A percentile compares a stretch with the other conserved stretches of the same genome.
Evolutionary conservation across 1,139 yeast genomes (phyloP).

Genomic region (Sugiyamaella castrensis): DNA sequence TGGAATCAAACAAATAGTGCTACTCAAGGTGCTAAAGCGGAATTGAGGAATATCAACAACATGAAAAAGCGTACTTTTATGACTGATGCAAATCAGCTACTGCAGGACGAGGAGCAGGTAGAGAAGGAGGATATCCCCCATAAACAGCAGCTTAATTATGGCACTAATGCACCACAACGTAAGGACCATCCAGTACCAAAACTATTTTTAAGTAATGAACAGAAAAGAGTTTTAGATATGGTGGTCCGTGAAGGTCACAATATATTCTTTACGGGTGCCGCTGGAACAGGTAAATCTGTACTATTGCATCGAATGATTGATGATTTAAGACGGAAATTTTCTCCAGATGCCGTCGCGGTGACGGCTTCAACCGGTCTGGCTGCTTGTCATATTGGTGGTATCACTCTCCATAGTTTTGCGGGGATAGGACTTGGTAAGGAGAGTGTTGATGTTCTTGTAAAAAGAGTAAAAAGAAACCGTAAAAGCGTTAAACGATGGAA

Average conservation of each 20-base stretch:
- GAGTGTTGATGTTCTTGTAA: conserved; percentile 44
- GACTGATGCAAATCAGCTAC: background rate
- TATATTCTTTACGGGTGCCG: conserved; percentile 40
- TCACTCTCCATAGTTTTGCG: conserved; percentile 73
- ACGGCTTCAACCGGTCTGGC: conserved; percentile 95
- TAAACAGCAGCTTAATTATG: background rate
- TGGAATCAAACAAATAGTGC: conserved; percentile 16
- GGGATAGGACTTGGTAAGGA: conserved; percentile 76
- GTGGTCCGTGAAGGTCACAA: conserved; percentile 56
- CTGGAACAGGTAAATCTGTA: conserved; percentile 34
- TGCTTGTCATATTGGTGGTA: conserved; percentile 85
- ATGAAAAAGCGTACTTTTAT: conserved; percentile 8
- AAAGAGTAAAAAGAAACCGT: conserved; percentile 46
- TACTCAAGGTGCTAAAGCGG: conserved; percentile 9
- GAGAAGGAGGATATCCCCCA: background rate
- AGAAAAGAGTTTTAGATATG: conserved; percentile 59
- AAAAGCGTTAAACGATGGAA: conserved; percentile 55
- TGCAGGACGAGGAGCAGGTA: conserved; percentile 1
- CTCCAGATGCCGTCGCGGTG: conserved; percentile 58
- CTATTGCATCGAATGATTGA: conserved; percentile 63
- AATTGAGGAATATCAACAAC: conserved; percentile 4
- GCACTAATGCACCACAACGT: background rate
- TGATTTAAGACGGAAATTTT: conserved; percentile 54
- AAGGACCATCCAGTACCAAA: conserved; percentile 1
- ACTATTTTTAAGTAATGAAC: conserved; percentile 60